Percentiles rank a stretch among this genome's conserved stretches.
Conservation (phyloP, 2,329 filamentous ascomycete genomes). For the Paradendryphiella salina region DNA sequence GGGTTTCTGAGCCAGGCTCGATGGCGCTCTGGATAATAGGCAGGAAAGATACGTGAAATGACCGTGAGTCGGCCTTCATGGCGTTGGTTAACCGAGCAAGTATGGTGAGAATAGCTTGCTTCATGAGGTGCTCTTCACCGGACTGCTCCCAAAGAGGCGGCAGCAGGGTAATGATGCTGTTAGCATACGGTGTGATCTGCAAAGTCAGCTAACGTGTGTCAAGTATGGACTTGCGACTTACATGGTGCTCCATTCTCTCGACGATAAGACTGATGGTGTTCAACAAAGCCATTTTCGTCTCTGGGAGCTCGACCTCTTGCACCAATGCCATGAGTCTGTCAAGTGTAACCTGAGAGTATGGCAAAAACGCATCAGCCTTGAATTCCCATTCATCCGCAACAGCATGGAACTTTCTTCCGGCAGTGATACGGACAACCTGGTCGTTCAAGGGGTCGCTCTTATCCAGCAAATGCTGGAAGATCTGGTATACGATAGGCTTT, state of each 20-base stretch:
- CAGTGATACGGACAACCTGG: constrained; percentile 86
- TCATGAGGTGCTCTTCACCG: constrained; percentile 87
- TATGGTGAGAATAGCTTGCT: constrained; percentile 87
- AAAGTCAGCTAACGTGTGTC: constrained; percentile 7
- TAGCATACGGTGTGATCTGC: constrained; percentile 66
- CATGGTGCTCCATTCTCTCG: constrained; percentile 75
- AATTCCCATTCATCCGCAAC: constrained; percentile 88
- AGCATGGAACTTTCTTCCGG: constrained; percentile 78
- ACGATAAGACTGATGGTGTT: constrained; percentile 84
- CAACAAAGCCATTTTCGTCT: constrained; percentile 87
- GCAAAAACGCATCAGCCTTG: constrained; percentile 70
- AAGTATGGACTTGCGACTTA: constrained; percentile 35
- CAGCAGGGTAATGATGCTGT: constrained; percentile 78
- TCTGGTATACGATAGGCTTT: constrained; percentile 77
- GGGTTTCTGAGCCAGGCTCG: constrained; percentile 65
- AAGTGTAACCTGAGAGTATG: constrained; percentile 75
- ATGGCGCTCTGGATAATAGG: constrained; percentile 82
- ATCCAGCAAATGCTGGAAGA: constrained; percentile 84
- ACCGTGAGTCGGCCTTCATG: constrained; percentile 75
- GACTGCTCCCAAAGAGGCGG: constrained; percentile 84
- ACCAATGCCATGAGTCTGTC: constrained; percentile 76
- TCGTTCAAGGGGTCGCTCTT: constrained; percentile 80
- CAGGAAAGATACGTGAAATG: constrained; percentile 78
- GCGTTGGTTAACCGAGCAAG: constrained; percentile 83
- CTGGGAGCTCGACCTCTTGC: constrained; percentile 75